Evolutionary conservation across 768 basidiomycete species (phyloP).

Genomic region (Rhodosporidiobolus odoratus): DNA sequence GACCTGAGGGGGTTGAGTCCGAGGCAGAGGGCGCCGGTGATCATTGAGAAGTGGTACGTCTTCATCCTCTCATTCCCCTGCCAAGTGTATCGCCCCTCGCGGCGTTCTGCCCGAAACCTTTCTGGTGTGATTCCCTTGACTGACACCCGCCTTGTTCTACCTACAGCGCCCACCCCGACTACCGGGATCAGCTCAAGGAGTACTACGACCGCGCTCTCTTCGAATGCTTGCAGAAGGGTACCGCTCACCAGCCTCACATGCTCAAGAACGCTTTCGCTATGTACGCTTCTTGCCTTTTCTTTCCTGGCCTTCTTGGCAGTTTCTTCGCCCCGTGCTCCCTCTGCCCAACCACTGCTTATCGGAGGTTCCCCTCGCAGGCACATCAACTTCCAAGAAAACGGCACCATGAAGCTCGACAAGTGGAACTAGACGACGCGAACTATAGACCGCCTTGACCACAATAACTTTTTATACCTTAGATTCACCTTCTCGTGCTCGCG

Average conservation of each 20-base stretch:
- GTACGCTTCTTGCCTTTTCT: background rate
- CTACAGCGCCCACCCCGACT: slow-evolving; percentile 41
- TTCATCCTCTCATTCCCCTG: background rate
- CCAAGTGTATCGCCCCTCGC: background rate
- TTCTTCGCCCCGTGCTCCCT: no score
- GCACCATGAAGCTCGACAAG: slow-evolving; percentile 41
- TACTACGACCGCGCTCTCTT: slow-evolving; percentile 42
- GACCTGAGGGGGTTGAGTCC: slow-evolving; percentile 43
- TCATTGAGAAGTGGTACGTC: slow-evolving; percentile 34
- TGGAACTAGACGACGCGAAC: slow-evolving; percentile 38
- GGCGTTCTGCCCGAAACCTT: no score
- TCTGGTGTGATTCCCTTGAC: no score
- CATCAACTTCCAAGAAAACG: background rate
- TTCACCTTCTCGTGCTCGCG: no score
- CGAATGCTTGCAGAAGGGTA: slow-evolving; percentile 40
- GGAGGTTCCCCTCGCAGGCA: background rate
- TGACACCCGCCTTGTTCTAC: no score
- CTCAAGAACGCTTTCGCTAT: slow-evolving; percentile 42
- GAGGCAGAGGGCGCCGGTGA: slow-evolving; percentile 42
- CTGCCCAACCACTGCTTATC: background rate
- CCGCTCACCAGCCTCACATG: slow-evolving; percentile 43
- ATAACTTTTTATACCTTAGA: background rate
- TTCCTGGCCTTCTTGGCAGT: no score
- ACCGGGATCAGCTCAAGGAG: slow-evolving; percentile 40
- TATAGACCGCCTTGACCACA: no score